Evolutionary conservation across 306 rosid species (phyloP).

Genomic region (Benincasa hispida): DNA sequence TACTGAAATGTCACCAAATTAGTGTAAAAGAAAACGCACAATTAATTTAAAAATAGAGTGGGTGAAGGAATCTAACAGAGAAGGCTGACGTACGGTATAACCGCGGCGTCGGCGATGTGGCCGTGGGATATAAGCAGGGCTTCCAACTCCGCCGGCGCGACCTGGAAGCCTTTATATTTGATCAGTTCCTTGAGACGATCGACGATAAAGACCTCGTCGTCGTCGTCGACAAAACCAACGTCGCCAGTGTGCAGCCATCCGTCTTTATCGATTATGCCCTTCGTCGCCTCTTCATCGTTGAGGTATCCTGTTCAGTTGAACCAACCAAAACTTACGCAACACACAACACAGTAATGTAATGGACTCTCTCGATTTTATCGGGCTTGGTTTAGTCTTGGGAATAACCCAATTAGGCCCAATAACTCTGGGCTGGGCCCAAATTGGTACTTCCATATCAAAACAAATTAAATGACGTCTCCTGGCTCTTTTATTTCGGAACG

Average conservation of each 20-base stretch:
- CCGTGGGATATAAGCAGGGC: conserved; percentile 53
- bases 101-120: conserved; percentile 48
- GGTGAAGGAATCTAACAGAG: background rate
- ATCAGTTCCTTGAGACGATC: conserved; percentile 74
- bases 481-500: background rate
- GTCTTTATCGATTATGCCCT: conserved; percentile 42
- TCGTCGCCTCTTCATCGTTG: conserved; percentile 60
- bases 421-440: background rate
- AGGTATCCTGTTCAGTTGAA: conserved; percentile 40
- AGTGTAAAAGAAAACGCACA: background rate
- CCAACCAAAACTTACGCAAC: background rate
- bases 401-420: background rate
- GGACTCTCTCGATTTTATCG: background rate
- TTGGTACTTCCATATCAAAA: background rate
- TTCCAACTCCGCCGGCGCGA: conserved; percentile 91
- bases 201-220: conserved; percentile 58
- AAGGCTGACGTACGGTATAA: background rate
- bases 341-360: background rate
- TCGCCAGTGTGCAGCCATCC: conserved; percentile 91
- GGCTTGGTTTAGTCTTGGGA: background rate
- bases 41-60: background rate
- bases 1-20: conserved; percentile 26
- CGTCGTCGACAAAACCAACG: conserved; percentile 51
- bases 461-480: background rate
- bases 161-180: conserved; percentile 81